Evolutionary conservation across 441 rosid genomes (phyloP).

Genomic region (Manihot esculenta): DNA sequence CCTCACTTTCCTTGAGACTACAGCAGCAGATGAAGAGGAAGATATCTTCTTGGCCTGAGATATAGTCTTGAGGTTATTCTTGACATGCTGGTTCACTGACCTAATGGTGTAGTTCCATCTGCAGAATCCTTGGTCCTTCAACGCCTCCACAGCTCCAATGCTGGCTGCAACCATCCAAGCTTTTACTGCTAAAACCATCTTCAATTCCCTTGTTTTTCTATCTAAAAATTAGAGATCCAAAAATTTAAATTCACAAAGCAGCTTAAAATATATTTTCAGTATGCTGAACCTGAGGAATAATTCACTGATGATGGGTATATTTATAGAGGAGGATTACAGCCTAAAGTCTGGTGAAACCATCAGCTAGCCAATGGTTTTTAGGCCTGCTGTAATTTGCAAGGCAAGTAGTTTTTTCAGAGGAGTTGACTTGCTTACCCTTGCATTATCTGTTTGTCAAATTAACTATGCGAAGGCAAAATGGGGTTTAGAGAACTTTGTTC

Average conservation of each 20-base stretch:
- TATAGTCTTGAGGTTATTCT: conserved; percentile 22
- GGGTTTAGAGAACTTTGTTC: too few species aligned
- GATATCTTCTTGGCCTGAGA: conserved; percentile 29
- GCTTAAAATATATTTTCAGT: too few species aligned
- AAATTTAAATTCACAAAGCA: too few species aligned
- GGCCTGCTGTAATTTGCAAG: too few species aligned
- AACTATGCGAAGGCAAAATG: background rate
- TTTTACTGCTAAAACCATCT: conserved; percentile 36
- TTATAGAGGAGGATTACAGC: too few species aligned
- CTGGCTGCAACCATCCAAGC: conserved; percentile 46
- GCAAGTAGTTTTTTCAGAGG: background rate
- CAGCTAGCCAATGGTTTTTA: too few species aligned
- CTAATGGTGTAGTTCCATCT: conserved; percentile 43
- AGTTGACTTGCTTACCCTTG: background rate
- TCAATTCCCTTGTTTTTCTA: too few species aligned
- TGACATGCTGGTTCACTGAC: conserved; percentile 33
- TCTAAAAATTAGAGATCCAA: too few species aligned
- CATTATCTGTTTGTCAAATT: background rate
- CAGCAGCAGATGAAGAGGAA: conserved; percentile 12
- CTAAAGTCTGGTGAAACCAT: too few species aligned
- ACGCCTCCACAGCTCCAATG: conserved; percentile 43
- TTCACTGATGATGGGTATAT: too few species aligned
- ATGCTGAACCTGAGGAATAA: too few species aligned
- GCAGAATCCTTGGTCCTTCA: conserved; percentile 48
- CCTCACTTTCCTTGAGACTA: background rate